Evolutionary conservation across 176 grass and related monocot genomes (phyloP), one percentile per base, ranked within the genome.

Genomic region (Guadua angustifolia): DNA sequence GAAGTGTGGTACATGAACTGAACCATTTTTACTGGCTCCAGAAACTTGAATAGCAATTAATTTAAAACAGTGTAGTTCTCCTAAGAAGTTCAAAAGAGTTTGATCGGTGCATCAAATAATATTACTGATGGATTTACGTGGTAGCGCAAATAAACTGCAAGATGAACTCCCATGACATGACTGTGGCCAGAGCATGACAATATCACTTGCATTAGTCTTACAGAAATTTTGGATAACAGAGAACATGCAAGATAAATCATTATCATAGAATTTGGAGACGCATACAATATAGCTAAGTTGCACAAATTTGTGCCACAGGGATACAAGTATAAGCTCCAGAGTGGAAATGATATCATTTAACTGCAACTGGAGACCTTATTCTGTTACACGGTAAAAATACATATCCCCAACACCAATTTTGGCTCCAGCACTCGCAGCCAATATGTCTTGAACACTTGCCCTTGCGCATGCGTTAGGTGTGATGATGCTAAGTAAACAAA

Each of bases 291-390:
- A 81, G 62, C 47, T 73, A 66, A 29, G 75, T 58, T 11, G 87
- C 74, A 74, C 59, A 73, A 55, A 66, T 84, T 49, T 66, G 81
- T 57, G 75, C 58, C 49, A 59, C 36, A 4, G 47, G 59, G 66
- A 73, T 84, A 57, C 24, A 73, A 46, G 81, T 29, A 29, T 29
- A 29, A 29, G 29, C 66, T 79, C 66, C 74, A 47, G 56, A 19
- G 58, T 39, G 53, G 10, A 77, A 38, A 71, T 16, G 71, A 69
- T 70, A 43, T 51, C 72, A 63, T 24, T 16, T 9, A 68, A 43
- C 53, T 46, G 80, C 80, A 78, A 70, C 8, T 52, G 44, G 66
- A 78, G 60, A 75, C 75, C 75, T 85, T 89, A 89, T 85, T 88
- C 86, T 26, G 59, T 79, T 79, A 74, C 59, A 67, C 11, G 14